Conservation (phyloP, 352 stramenopile species). For the Globisporangium iwayamae region DNA sequence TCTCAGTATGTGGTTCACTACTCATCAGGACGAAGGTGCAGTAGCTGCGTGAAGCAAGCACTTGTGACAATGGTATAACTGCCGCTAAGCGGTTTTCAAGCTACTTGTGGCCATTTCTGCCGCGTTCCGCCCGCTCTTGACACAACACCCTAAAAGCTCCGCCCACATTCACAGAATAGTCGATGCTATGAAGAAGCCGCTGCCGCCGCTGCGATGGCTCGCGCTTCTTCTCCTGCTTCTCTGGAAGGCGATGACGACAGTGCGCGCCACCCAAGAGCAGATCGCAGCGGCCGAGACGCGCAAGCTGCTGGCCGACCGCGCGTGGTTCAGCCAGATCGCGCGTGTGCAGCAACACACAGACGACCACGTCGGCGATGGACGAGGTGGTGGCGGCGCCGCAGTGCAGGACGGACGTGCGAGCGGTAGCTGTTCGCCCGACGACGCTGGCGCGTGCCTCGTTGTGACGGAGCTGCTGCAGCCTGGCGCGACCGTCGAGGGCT, state of each 20-base stretch:
- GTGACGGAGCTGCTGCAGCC: slow-evolving; percentile 32
- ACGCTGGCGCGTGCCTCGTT: slow-evolving; percentile 23
- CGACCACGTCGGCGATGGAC: too few relatives aligned
- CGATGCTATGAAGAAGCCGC: slow-evolving; percentile 7
- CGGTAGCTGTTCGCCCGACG: slow-evolving; percentile 4
- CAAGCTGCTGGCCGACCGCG: slow-evolving; percentile 39
- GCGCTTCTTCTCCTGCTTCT: slow-evolving; percentile 6
- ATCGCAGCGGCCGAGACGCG: slow-evolving; percentile 11
- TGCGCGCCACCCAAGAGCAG: slow-evolving; percentile 11
- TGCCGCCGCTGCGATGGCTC: slow-evolving; percentile 14
- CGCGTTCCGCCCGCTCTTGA: neutral
- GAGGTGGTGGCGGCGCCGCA: neutral
- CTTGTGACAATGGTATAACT: too few relatives aligned
- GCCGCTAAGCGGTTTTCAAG: neutral
- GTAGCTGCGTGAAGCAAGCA: too few relatives aligned
- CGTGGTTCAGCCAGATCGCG: slow-evolving; percentile 48
- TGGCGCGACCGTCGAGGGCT: slow-evolving; percentile 50
- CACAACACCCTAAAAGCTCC: neutral
- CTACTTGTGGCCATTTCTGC: neutral
- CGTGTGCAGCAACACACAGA: slow-evolving; percentile 17
- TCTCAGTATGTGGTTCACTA: too few relatives aligned
- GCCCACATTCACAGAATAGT: neutral
- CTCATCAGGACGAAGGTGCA: neutral
- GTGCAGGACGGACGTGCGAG: neutral
- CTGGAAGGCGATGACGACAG: neutral